Conservation (phyloP, 139 green algal genomes). For the Tetradesmus obliquus region DNA sequence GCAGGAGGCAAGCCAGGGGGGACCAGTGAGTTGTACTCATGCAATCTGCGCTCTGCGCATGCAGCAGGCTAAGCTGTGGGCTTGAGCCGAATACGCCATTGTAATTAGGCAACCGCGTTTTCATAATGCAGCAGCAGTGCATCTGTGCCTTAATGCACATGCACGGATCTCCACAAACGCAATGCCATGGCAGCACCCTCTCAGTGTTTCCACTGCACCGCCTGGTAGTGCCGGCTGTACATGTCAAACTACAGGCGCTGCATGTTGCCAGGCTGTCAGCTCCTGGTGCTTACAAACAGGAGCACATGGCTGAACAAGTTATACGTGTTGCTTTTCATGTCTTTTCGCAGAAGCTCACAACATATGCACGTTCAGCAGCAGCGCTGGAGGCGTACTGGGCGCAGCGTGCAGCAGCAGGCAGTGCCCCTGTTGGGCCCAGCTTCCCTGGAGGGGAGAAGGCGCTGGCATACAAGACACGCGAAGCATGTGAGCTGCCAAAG, state of each 20-base stretch:
- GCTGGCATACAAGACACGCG: constrained; percentile 12
- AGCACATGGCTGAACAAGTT: too few relatives aligned
- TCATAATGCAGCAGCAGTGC: neutral
- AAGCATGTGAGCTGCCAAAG: constrained; percentile 34
- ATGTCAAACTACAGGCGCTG: too few relatives aligned
- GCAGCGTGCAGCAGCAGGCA: constrained; percentile 8
- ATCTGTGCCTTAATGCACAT: neutral
- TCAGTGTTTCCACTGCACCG: too few relatives aligned
- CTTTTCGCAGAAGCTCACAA: constrained; percentile 32
- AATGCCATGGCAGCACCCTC: too few relatives aligned
- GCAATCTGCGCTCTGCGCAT: neutral
- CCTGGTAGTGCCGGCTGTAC: too few relatives aligned
- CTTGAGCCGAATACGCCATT: too few relatives aligned
- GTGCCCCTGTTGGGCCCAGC: neutral
- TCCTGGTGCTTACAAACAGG: too few relatives aligned
- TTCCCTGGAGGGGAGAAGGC: constrained; percentile 33
- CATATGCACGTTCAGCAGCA: constrained; percentile 10
- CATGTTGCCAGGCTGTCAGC: too few relatives aligned
- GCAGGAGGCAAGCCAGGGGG: neutral
- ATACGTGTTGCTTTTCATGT: neutral
- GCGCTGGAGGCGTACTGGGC: constrained; percentile 35
- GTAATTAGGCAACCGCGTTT: neutral
- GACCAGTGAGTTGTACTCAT: neutral
- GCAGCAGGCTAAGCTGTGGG: too few relatives aligned
- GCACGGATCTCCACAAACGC: neutral